Evolutionary conservation across 352 stramenopile species (phyloP), one percentile per base, ranked within the genome.

Genomic region (Phytophthora sojae): DNA sequence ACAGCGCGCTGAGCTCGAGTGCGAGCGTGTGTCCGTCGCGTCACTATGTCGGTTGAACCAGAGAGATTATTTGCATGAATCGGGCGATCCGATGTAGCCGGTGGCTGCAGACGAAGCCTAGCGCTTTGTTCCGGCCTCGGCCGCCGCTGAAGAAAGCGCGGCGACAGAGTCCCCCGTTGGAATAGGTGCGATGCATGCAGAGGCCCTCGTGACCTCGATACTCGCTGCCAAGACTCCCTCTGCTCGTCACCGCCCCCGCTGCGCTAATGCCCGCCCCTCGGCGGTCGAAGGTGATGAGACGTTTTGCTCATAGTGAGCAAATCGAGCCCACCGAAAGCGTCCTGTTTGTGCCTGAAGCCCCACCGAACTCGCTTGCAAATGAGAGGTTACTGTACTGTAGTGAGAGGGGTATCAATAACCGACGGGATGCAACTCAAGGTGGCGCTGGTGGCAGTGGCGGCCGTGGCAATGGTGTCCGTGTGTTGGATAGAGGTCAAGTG

Each of bases 11-110:
- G 49, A 32, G 21, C 29, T 30, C 42, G 53, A 65, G 15, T 57
- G 32, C 61, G 52, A 29, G 55, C 47, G 30, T 66, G 62, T 54
- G 67, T 59, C 14, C 62, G 56, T 45, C 56, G 62, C 62, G 68
- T 75, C 68, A 75, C 52, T 60, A 56, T 37, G 32, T 54, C 68
- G 50, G 68, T 68, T 75, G 61, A 57, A 59, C 45, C 23, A 8
- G 21, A 29, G 21, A 54, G 21, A 54, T 30, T 32, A n/a, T 30
- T 30, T 26, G n/a, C 47, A 54, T 54, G 47, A 21, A 54, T 54
- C 47, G 47, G 26, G 44, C 44, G 47, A 50, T 64, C 17, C 55
- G 44, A 57, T 57, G 42, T 50, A 59, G 61, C 57, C 57, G 47
- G 57, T 57, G 30, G 57, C 4, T 64, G 61, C 39, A 62, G 61